Evolutionary conservation across 2,329 filamentous ascomycete genomes (phyloP).

Genomic region (Calonectria crousiana): DNA sequence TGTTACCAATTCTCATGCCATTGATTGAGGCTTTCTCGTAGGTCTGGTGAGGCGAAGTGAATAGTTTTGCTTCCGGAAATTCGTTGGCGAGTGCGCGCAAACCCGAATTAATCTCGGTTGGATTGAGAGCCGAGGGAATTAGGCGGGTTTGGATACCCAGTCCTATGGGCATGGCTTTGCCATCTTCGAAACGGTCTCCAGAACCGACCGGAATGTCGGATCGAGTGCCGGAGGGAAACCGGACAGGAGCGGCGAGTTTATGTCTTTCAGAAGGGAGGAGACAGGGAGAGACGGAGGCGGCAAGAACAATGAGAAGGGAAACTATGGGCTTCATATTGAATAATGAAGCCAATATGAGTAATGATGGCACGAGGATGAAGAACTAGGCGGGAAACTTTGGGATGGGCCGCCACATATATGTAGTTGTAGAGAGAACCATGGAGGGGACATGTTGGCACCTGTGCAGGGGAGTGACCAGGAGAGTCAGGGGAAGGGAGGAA

Average conservation of each 20-base stretch:
- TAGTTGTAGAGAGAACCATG: neutral
- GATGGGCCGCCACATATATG: neutral
- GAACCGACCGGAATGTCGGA: constrained; percentile 53
- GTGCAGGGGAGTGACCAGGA: neutral
- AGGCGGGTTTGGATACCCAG: constrained; percentile 50
- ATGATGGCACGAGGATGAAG: neutral
- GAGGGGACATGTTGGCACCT: neutral
- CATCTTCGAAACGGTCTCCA: constrained; percentile 57
- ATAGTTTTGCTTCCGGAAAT: constrained; percentile 53
- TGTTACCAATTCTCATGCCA: constrained; percentile 58
- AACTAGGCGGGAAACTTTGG: neutral
- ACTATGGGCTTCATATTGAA: constrained; percentile 45
- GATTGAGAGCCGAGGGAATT: constrained; percentile 59
- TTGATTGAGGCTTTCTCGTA: constrained; percentile 55
- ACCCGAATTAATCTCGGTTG: constrained; percentile 58
- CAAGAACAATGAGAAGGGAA: constrained; percentile 27
- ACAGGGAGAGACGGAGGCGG: constrained; percentile 47
- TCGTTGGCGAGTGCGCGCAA: constrained; percentile 55
- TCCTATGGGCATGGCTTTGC: constrained; percentile 50
- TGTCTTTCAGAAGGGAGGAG: constrained; percentile 53
- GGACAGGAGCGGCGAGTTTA: neutral
- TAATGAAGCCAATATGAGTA: neutral
- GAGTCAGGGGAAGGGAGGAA: neutral
- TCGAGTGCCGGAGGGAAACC: constrained; percentile 32
- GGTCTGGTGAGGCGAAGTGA: constrained; percentile 58